Evolutionary conservation across 1,139 yeast species (phyloP).

Genomic region (Hyphopichia fennica): DNA sequence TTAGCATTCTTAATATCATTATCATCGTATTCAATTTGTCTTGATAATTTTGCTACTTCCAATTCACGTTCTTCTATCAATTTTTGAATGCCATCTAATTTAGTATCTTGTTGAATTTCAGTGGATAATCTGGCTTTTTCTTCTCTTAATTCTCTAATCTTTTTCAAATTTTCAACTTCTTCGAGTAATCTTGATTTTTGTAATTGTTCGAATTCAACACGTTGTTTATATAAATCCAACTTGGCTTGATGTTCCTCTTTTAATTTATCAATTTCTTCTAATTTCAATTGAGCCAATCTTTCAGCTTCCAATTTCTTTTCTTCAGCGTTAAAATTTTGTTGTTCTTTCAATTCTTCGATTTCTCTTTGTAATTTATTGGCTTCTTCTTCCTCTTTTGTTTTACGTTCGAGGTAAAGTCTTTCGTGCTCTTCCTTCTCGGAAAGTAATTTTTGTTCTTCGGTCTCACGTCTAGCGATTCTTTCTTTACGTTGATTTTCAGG

Average conservation of each 20-base stretch:
- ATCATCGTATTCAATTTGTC: slow-evolving; percentile 36
- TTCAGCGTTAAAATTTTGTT: slow-evolving; percentile 23
- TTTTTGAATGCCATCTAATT: slow-evolving; percentile 31
- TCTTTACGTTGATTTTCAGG: slow-evolving; percentile 29
- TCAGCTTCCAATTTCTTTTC: slow-evolving; percentile 33
- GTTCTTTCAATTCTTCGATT: slow-evolving; percentile 29
- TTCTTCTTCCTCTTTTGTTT: slow-evolving; percentile 25
- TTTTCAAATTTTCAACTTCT: slow-evolving; percentile 41
- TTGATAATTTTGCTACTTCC: slow-evolving; percentile 34
- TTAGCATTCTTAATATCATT: slow-evolving; percentile 18
- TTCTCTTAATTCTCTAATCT: slow-evolving; percentile 38
- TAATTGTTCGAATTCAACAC: slow-evolving; percentile 36
- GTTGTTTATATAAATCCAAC: slow-evolving; percentile 27
- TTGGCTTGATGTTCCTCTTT: slow-evolving; percentile 35
- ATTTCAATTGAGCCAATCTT: slow-evolving; percentile 31
- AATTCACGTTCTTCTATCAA: slow-evolving; percentile 37
- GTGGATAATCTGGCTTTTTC: slow-evolving; percentile 35
- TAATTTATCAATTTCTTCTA: slow-evolving; percentile 34
- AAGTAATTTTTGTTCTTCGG: slow-evolving; percentile 24
- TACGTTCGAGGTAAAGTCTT: slow-evolving; percentile 25
- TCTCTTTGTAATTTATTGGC: slow-evolving; percentile 26
- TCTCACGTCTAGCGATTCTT: slow-evolving; percentile 27
- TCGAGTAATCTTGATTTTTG: slow-evolving; percentile 36
- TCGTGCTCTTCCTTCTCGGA: slow-evolving; percentile 30
- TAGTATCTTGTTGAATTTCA: slow-evolving; percentile 23